Conservation (phyloP, 306 rosid species). For the Corylus avellana region DNA sequence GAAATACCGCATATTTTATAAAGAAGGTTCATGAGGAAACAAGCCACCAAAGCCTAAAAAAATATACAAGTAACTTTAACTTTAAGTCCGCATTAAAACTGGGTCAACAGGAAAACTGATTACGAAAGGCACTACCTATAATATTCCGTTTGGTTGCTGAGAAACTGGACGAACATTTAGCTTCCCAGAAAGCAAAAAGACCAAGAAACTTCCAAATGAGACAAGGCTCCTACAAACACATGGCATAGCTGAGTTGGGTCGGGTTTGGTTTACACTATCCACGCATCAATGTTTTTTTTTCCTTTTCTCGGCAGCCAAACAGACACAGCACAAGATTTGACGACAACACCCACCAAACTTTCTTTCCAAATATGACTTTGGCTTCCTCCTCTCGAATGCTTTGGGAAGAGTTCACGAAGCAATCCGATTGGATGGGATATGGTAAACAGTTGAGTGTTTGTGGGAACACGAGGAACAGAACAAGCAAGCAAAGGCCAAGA, state of each 20-base stretch:
- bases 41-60: background rate
- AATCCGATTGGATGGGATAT: background rate
- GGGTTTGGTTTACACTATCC: background rate
- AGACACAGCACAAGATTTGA: slow-evolving; percentile 22
- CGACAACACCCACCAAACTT: slow-evolving; percentile 16
- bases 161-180: background rate
- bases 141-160: background rate
- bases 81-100: background rate
- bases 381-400: slow-evolving; percentile 2
- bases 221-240: background rate
- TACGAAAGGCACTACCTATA: background rate
- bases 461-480: background rate
- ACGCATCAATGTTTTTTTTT: background rate
- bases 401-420: slow-evolving; percentile 4
- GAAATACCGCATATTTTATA: background rate
- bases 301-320: slow-evolving; percentile 24
- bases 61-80: background rate
- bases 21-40: background rate
- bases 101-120: background rate
- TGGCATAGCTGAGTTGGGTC: background rate
- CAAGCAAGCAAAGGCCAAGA: background rate
- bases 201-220: background rate
- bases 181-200: background rate
- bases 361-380: slow-evolving; percentile 27
- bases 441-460: background rate